Evolutionary conservation across 2,329 filamentous ascomycete genomes (phyloP).

Genomic region (Penicillium janthinellum): DNA sequence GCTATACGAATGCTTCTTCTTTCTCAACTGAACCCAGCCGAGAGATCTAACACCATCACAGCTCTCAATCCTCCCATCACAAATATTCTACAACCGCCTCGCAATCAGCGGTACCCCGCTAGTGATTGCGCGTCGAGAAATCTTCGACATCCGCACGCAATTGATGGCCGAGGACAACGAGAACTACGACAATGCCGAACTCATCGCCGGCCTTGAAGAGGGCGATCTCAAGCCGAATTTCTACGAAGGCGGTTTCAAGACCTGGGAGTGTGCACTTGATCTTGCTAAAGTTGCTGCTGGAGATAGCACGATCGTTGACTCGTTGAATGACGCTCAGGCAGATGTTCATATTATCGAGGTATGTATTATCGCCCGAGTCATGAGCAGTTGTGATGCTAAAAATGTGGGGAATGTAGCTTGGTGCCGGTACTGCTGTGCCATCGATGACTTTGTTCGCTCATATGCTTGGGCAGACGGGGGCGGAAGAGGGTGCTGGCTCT

Average conservation of each 20-base stretch:
- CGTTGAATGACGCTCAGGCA: slow-evolving; percentile 11
- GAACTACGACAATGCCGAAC: slow-evolving; percentile 46
- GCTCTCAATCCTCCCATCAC: slow-evolving; percentile 59
- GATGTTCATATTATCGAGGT: slow-evolving; percentile 48
- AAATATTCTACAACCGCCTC: slow-evolving; percentile 60
- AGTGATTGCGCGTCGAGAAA: slow-evolving; percentile 57
- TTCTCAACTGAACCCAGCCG: not conserved
- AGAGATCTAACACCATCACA: slow-evolving; percentile 31
- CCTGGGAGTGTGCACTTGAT: slow-evolving; percentile 67
- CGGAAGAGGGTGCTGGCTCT: slow-evolving; percentile 3
- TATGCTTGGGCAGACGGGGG: slow-evolving; percentile 42
- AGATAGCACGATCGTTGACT: slow-evolving; percentile 20
- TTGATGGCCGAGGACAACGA: slow-evolving; percentile 60
- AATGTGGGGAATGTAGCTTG: slow-evolving; percentile 48
- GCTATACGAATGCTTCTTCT: not conserved
- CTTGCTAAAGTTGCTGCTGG: slow-evolving; percentile 48
- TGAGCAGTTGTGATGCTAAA: not conserved
- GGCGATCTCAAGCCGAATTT: slow-evolving; percentile 62
- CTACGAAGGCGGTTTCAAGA: slow-evolving; percentile 70
- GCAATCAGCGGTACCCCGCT: slow-evolving; percentile 39
- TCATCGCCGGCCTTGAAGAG: slow-evolving; percentile 53
- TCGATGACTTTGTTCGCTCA: slow-evolving; percentile 57
- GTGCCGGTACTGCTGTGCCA: slow-evolving; percentile 65
- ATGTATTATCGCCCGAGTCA: slow-evolving; percentile 9
- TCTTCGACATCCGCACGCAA: slow-evolving; percentile 66